Conservation (phyloP, 345 rosid species). For the Eutrema japonicum region DNA sequence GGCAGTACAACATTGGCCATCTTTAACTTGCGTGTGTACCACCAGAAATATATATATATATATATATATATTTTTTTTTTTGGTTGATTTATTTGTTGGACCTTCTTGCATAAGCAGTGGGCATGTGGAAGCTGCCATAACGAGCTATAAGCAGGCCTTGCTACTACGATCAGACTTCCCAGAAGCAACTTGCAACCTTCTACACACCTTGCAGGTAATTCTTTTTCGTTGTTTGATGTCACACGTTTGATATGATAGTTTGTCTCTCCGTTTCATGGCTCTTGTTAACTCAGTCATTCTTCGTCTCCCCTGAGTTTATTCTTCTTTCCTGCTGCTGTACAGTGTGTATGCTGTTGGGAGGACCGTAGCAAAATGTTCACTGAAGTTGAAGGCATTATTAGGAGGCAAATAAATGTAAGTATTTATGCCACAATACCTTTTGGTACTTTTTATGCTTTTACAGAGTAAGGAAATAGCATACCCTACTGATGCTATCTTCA, state of each 20-base stretch:
- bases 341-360: constrained; percentile 97
- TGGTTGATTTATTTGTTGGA: constrained; percentile 26
- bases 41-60: not conserved
- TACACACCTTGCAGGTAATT: constrained; percentile 88
- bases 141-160: constrained; percentile 92
- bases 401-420: constrained; percentile 83
- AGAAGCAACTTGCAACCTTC: constrained; percentile 96
- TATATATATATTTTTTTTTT: too few species aligned
- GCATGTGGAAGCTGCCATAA: constrained; percentile 88
- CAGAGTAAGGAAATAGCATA: constrained; percentile 14
- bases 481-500: constrained; percentile 43
- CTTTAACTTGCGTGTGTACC: constrained; percentile 5
- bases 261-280: constrained; percentile 13
- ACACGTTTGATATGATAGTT: constrained; percentile 18
- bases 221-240: constrained; percentile 10
- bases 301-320: constrained; percentile 8
- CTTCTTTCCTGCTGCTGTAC: constrained; percentile 27
- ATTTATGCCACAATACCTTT: not conserved
- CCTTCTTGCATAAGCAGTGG: constrained; percentile 58
- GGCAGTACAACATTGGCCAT: constrained; percentile 1
- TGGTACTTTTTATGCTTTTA: constrained; percentile 8
- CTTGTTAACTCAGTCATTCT: not conserved
- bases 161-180: constrained; percentile 88
- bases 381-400: constrained; percentile 89
- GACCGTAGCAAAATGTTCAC: constrained; percentile 78